Conservation (phyloP, 305 asterid genomes). For the Euphrasia arctica region DNA sequence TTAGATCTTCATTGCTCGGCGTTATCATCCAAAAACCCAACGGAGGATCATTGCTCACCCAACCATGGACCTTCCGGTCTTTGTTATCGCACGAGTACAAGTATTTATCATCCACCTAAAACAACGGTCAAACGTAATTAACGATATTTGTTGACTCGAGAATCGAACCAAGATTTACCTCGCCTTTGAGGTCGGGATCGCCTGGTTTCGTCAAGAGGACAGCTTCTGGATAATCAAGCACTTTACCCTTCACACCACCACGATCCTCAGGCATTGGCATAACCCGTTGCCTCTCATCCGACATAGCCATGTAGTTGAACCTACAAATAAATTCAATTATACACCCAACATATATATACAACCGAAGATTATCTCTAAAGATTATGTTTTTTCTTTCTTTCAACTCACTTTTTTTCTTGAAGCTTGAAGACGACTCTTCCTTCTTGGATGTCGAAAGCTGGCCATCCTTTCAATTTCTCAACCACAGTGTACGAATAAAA, state of each 20-base stretch:
- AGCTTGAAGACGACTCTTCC: slow-evolving; percentile 64
- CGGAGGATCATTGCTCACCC: slow-evolving; percentile 40
- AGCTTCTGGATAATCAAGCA: slow-evolving; percentile 58
- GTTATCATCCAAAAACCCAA: slow-evolving; percentile 79
- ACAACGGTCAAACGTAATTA: neutral
- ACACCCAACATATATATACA: neutral
- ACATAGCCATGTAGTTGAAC: slow-evolving; percentile 68
- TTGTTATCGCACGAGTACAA: slow-evolving; percentile 55
- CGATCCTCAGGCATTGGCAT: slow-evolving; percentile 67
- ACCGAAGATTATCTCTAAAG: neutral
- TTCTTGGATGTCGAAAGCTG: slow-evolving; percentile 44
- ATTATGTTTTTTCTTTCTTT: neutral
- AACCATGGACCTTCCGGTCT: slow-evolving; percentile 63
- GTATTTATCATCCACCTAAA: slow-evolving; percentile 73
- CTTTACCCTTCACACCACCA: slow-evolving; percentile 24
- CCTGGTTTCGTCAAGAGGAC: slow-evolving; percentile 50
- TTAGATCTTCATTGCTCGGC: slow-evolving; percentile 60
- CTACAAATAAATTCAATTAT: slow-evolving; percentile 24
- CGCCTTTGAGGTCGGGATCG: slow-evolving; percentile 45
- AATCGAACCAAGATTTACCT: slow-evolving; percentile 34
- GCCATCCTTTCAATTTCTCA: slow-evolving; percentile 51
- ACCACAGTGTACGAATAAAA: slow-evolving; percentile 52
- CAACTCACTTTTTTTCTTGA: slow-evolving; percentile 31
- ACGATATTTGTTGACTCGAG: too few species aligned
- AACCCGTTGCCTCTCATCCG: slow-evolving; percentile 53